A percentile compares a stretch with the other conserved stretches of the same genome.
These are phyloP conservation scores for Leonotis leonurus DNA, from an alignment of 257 asterid genomes.

Conservation along the genomic window DNA sequence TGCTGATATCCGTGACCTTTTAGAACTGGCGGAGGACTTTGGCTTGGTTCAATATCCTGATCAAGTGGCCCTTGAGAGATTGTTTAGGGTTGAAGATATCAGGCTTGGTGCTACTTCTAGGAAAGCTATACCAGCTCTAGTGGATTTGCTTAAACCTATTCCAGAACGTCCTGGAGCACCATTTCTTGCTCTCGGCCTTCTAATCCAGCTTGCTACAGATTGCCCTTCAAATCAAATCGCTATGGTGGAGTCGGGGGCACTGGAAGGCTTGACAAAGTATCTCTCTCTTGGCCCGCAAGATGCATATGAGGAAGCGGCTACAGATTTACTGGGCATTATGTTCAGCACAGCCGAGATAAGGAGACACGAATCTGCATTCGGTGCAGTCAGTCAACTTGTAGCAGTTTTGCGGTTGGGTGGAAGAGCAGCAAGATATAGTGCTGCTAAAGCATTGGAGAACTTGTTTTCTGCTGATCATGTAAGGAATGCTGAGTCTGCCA, in stretches of 20 bases:
- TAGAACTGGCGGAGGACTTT: conserved; percentile 79
- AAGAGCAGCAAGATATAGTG: conserved; percentile 93
- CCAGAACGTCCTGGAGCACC: conserved; percentile 99
- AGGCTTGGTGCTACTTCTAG: conserved; percentile 94
- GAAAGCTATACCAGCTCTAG: conserved; percentile 96
- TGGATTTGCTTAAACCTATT: conserved; percentile 92
- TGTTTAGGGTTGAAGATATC: conserved; percentile 95
- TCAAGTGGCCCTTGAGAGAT: conserved; percentile 88
- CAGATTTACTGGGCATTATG: conserved; percentile 88
- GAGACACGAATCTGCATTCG: conserved; percentile 92
- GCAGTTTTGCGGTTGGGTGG: conserved; percentile 98
- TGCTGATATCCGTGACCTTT: conserved; percentile 66
- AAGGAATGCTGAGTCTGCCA: conserved; percentile 89
- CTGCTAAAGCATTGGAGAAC: conserved; percentile 95
- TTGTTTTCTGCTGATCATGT: conserved; percentile 93
- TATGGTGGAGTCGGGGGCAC: conserved; percentile 96
- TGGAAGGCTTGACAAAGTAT: conserved; percentile 91
- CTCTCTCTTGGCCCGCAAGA: conserved; percentile 95
- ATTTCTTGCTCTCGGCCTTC: conserved; percentile 78
- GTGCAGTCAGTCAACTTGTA: conserved; percentile 91
- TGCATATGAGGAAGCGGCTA: conserved; percentile 96
- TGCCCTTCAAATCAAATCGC: conserved; percentile 79
- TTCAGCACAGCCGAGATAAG: conserved; percentile 95
- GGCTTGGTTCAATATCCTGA: conserved; percentile 78
- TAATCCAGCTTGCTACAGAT: conserved; percentile 81